These are phyloP conservation scores for Pugionium cornutum DNA, from an alignment of 345 rosid genomes.

Conservation along the genomic window DNA sequence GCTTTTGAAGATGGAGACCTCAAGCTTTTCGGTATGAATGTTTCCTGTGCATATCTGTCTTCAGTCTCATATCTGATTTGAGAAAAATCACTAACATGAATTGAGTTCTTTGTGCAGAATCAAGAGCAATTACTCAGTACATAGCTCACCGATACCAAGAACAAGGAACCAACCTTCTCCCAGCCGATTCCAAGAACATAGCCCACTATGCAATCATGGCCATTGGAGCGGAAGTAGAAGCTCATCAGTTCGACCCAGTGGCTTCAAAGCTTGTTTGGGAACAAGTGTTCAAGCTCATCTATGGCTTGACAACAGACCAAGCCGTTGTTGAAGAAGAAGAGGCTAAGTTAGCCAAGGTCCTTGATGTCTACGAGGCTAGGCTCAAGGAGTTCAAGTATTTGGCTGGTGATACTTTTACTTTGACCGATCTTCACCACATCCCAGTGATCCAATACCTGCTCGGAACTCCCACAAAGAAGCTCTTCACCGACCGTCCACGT, in stretches of 20 bases:
- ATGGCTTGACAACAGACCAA: constrained; percentile 53
- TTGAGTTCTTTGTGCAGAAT: constrained; percentile 52
- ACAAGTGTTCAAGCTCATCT: constrained; percentile 45
- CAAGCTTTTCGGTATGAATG: constrained; percentile 62
- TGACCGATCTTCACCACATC: constrained; percentile 77
- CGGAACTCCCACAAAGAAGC: constrained; percentile 49
- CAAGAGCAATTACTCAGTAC: constrained; percentile 80
- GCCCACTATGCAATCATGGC: constrained; percentile 33
- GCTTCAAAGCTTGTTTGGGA: constrained; percentile 69
- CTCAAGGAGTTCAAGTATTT: constrained; percentile 61
- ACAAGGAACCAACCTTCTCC: constrained; percentile 59
- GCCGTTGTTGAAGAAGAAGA: constrained; percentile 59
- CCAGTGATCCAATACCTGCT: constrained; percentile 49
- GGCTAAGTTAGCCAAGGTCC: constrained; percentile 51
- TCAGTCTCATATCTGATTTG: neutral
- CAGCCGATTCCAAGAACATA: constrained; percentile 39
- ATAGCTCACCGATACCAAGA: constrained; percentile 48
- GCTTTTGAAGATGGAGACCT: constrained; percentile 74
- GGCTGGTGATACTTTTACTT: constrained; percentile 61
- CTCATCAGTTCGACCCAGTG: constrained; percentile 59
- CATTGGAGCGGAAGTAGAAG: constrained; percentile 73
- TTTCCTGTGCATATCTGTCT: constrained; percentile 13
- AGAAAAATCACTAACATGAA: constrained; percentile 5
- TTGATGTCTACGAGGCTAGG: constrained; percentile 67
- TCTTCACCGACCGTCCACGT: constrained; percentile 49